These are phyloP conservation scores for Leishmania gerbilli DNA, from an alignment of 208 protist species.

Conservation along the genomic window DNA sequence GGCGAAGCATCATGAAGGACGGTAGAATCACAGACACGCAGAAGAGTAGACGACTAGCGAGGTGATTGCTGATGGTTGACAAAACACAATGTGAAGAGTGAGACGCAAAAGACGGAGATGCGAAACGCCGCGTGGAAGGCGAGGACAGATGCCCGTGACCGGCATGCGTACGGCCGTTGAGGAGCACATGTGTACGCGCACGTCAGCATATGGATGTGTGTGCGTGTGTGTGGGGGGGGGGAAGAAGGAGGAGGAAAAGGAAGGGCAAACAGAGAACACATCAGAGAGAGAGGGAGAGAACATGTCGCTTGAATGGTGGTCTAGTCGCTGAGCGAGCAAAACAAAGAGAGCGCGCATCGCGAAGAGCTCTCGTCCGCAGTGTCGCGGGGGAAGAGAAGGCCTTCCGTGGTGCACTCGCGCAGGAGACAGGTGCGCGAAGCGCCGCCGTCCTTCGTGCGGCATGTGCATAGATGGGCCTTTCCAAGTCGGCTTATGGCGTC, in stretches of 20 bases:
- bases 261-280: neutral
- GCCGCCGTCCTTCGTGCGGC: neutral
- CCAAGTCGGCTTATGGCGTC: neutral
- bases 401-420: neutral
- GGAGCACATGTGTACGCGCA: too few relatives aligned
- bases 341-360: neutral
- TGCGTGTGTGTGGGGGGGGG: neutral
- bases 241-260: neutral
- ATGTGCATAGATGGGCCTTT: neutral
- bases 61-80: neutral
- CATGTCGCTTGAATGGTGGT: neutral
- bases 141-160: neutral
- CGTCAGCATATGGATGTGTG: neutral
- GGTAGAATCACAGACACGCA: neutral
- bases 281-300: neutral
- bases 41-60: neutral
- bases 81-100: neutral
- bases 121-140: neutral
- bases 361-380: neutral
- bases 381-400: neutral
- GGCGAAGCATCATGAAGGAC: slow-evolving; percentile 62
- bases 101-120: neutral
- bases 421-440: neutral
- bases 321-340: neutral
- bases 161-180: neutral